Evolutionary conservation across 352 stramenopile genomes (phyloP), one percentile per base, ranked within the genome.

Genomic region (Globisporangium cederbergense): DNA sequence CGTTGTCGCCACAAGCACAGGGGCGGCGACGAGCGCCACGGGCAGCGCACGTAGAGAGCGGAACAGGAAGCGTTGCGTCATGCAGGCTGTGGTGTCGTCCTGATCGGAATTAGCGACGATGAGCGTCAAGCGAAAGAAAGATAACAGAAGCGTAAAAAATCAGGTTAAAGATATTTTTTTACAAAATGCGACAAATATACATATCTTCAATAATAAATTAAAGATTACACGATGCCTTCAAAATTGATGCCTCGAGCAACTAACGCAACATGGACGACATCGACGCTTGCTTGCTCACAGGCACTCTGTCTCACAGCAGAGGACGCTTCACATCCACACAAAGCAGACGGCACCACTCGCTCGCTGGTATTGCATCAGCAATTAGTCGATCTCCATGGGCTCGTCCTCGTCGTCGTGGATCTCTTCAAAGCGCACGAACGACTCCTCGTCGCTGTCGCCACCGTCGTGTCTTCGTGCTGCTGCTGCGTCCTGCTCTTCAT

Each of bases 371-470:
- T 16, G 18, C 43, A 4, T 4, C 2, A 9, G 4, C 4, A 7
- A 22, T 81, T 70, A 90, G 62, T 93, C 84, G 28, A 93, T 67
- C 34, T 93, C 84, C 83, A 92, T 90, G 1, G 79, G 75, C 50
- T 84, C 81, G 28, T 85, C 71, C 7, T 87, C 83, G 42, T 93
- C 81, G 16, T 83, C 75, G 4, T 75, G 52, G 30, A 92, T 73
- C 56, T 92, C 83, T 69, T 92, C 83, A 25, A 92, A 92, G 8
- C 83, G 79, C 36, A 90, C 75, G 51, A 79, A 79, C 10, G 59
- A 46, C 30, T 81, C 66, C n/a, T 78, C 65, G 22, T 77, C 32
- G 13, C 58, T 67, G 45, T 30, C 40, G 58, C 65, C 72, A 34
- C 61, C 74, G 32, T 20, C 16, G 18, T 36, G 4, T 66, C 67